A percentile compares a stretch with the other conserved stretches of the same genome.
These are phyloP conservation scores for Boletus huronensis DNA, from an alignment of 768 basidiomycete genomes.

Conservation along the genomic window DNA sequence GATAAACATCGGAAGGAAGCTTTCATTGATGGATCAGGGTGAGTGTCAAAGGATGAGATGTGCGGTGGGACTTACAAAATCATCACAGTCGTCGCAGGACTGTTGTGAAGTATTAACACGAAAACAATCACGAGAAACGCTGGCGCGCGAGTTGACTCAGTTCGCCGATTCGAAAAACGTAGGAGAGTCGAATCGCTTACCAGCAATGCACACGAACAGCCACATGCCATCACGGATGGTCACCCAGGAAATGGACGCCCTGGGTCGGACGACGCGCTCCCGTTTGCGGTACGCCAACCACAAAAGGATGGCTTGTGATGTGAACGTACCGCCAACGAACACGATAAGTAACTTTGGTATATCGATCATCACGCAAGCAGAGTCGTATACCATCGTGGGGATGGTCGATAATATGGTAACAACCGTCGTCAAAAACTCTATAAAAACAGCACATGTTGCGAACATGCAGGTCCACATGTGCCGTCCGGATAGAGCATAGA, in stretches of 20 bases:
- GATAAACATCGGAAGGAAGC: conserved; percentile 19
- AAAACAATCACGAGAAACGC: conserved; percentile 13
- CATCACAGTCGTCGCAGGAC: conserved; percentile 1
- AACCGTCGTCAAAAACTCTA: conserved; percentile 8
- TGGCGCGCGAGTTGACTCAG: not conserved
- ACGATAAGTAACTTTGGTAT: conserved; percentile 1
- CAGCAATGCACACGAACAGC: conserved; percentile 10
- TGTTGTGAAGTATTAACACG: not conserved
- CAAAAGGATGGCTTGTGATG: conserved; percentile 17
- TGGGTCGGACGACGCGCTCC: not conserved
- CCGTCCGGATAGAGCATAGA: conserved; percentile 18
- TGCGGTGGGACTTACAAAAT: conserved; percentile 10
- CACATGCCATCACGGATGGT: conserved; percentile 26
- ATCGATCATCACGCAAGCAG: conserved; percentile 7
- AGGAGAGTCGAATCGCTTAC: conserved; percentile 6
- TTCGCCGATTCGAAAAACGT: not conserved
- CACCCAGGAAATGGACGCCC: conserved; percentile 8
- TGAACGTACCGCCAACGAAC: conserved; percentile 6
- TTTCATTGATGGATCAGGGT: conserved; percentile 1
- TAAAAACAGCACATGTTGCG: conserved; percentile 3
- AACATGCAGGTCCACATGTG: not conserved
- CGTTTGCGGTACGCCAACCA: conserved; percentile 18
- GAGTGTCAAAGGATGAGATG: not conserved
- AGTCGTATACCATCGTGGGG: conserved; percentile 12
- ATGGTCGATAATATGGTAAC: not conserved